Evolutionary conservation across 352 stramenopile species (phyloP), one percentile per base, ranked within the genome.

Genomic region (Globisporangium cylindrosporum): DNA sequence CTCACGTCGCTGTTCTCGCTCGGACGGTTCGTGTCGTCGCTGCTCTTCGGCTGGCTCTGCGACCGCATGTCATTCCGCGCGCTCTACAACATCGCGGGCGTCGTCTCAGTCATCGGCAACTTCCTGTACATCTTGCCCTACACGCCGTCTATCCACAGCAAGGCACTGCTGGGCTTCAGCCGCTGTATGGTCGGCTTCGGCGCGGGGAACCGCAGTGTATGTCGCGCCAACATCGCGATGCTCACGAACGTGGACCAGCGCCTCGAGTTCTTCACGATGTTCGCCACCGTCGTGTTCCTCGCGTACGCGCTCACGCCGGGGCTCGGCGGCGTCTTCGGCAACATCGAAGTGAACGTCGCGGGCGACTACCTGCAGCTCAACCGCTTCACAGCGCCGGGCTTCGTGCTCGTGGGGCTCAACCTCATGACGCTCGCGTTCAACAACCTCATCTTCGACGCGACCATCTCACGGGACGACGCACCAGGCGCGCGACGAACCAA

Each of bases 181-280:
- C 32, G 32, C 32, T 36, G 32, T 9, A 36, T 36, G 32, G 32
- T 36, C 32, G 32, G 32, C 32, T 36, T 36, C 8, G 32, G 32
- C 32, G 82, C 80, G 15, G 86, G 86, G 0, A 93, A 92, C 53
- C 80, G 84, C 24, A 90, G 81, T 49, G 83, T 92, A 1, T 93
- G 83, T 65, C 75, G 85, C 49, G 80, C 85, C 3, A 89, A 93
- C 53, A 77, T 93, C 9, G 85, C 85, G 0, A 77, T 82, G 56
- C 72, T 91, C 56, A 93, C 85, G 2, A 59, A 66, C 1, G 71
- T 89, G n/a, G 66, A 90, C 48, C 78, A 90, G 36, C 68, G 85
- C 7, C 63, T 90, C 22, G 70, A 82, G 70, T 93, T 80, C 64
- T 82, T 92, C 46, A 92, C 82, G 0, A 48, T 90, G 1, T 81